Percentiles rank a stretch among this genome's conserved stretches.
These are phyloP conservation scores for Termitomyces sp. DNA, from an alignment of 768 basidiomycete species.

Conservation along the genomic window DNA sequence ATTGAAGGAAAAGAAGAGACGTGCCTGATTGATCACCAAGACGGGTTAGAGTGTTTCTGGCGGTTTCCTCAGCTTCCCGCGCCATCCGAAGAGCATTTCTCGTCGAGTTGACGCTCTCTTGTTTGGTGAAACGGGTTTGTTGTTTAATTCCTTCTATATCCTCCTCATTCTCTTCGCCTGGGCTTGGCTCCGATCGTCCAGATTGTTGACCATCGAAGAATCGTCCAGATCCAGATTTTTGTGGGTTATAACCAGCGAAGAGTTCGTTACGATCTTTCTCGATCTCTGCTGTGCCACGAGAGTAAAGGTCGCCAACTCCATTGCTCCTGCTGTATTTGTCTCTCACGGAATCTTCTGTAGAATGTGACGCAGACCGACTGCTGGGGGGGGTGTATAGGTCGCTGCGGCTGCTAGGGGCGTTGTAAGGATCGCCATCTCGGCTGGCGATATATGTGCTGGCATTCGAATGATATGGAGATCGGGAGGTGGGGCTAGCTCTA, in stretches of 20 bases:
- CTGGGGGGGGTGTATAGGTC: conserved; percentile 43
- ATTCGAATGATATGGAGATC: conserved; percentile 43
- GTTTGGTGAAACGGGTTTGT: conserved; percentile 84
- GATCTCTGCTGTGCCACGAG: conserved; percentile 55
- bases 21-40: conserved; percentile 93
- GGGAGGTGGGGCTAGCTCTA: conserved; percentile 28
- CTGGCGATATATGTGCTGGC: conserved; percentile 66
- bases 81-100: conserved; percentile 92
- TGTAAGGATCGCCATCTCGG: conserved; percentile 50
- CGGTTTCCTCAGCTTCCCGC: conserved; percentile 96
- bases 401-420: conserved; percentile 57
- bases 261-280: conserved; percentile 70
- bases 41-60: conserved; percentile 73
- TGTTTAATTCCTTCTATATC: conserved; percentile 95
- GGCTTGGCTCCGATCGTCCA: conserved; percentile 37
- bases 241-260: conserved; percentile 69
- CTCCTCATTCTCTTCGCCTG: conserved; percentile 77
- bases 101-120: conserved; percentile 86
- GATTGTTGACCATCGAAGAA: conserved; percentile 63
- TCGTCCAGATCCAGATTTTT: conserved; percentile 55
- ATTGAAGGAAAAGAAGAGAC: conserved; percentile 16
- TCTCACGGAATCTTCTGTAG: conserved; percentile 19
- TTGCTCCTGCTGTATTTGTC: conserved; percentile 51
- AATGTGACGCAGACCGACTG: conserved; percentile 11
- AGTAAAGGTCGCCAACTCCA: conserved; percentile 61